Evolutionary conservation across 2,329 filamentous ascomycete genomes (phyloP).

Genomic region (Fusarium penzigii): DNA sequence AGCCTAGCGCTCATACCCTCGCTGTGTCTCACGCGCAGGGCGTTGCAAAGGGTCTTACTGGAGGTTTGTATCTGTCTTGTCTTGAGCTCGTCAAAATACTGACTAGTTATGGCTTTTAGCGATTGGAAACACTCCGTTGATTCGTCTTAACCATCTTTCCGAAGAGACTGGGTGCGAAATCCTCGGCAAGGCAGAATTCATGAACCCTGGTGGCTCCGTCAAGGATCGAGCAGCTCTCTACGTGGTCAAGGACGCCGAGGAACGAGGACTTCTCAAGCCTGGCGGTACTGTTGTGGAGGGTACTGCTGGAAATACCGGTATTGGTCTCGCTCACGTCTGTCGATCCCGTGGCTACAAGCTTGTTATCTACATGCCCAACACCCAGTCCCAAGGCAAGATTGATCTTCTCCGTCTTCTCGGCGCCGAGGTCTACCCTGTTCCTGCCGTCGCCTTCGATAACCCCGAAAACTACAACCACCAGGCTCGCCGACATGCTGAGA

Average conservation of each 20-base stretch:
- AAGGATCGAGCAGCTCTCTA: conserved; percentile 96
- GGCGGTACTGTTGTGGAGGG: conserved; percentile 96
- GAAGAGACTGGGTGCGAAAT: conserved; percentile 91
- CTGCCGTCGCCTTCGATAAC: conserved; percentile 93
- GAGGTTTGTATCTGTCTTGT: conserved; percentile 57
- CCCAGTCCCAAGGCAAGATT: conserved; percentile 96
- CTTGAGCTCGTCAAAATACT: background rate
- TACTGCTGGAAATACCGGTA: conserved; percentile 96
- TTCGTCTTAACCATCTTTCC: conserved; percentile 85
- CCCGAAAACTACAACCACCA: conserved; percentile 98
- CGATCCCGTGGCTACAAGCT: conserved; percentile 88
- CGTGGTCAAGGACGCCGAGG: conserved; percentile 91
- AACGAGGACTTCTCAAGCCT: conserved; percentile 75
- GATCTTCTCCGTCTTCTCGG: conserved; percentile 88
- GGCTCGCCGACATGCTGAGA: conserved; percentile 84
- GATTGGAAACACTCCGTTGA: conserved; percentile 95
- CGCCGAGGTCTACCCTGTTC: conserved; percentile 93
- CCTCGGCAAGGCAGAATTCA: conserved; percentile 96
- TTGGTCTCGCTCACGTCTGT: conserved; percentile 96
- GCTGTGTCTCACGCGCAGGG: conserved; percentile 80
- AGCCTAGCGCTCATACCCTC: conserved; percentile 62
- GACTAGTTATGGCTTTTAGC: conserved; percentile 51
- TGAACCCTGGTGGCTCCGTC: conserved; percentile 94
- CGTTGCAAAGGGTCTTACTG: conserved; percentile 74
- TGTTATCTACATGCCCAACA: conserved; percentile 99